These are phyloP conservation scores for Saccharomycopsis malanga DNA, from an alignment of 805 yeast genomes.

Conservation along the genomic window DNA sequence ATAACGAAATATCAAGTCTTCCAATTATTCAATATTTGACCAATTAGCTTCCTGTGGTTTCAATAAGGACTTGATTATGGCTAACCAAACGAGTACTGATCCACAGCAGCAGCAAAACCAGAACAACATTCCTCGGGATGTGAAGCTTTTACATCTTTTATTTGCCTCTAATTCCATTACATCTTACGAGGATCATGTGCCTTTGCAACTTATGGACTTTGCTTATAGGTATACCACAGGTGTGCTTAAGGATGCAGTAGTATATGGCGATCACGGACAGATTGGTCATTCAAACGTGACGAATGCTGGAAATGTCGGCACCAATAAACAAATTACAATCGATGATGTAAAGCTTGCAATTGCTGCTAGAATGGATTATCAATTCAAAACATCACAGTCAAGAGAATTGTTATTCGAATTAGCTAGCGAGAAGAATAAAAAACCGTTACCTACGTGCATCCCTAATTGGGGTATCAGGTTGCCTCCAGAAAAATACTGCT, in stretches of 20 bases:
- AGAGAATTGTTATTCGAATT: constrained; percentile 84
- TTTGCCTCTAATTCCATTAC: constrained; percentile 91
- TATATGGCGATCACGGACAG: constrained; percentile 78
- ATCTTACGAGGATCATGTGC: constrained; percentile 91
- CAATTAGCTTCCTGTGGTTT: too few species aligned
- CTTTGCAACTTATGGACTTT: constrained; percentile 93
- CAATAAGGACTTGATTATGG: too few species aligned
- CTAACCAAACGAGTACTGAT: neutral
- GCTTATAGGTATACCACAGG: constrained; percentile 85
- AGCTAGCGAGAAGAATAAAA: constrained; percentile 87
- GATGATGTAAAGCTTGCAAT: constrained; percentile 92
- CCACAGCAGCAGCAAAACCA: constrained; percentile 2
- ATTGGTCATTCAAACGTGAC: constrained; percentile 25
- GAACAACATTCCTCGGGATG: constrained; percentile 65
- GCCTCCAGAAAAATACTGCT: constrained; percentile 96
- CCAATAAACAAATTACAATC: constrained; percentile 53
- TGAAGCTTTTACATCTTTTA: constrained; percentile 78
- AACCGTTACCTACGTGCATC: constrained; percentile 84
- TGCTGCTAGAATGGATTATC: constrained; percentile 90
- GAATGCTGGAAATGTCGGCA: constrained; percentile 35
- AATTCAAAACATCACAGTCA: constrained; percentile 86
- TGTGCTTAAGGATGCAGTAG: constrained; percentile 80
- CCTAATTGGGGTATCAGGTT: constrained; percentile 87
- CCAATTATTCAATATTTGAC: too few species aligned
- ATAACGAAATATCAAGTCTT: too few species aligned